phyloP scores from a whole-genome alignment of 192 early-diverging fungal species.

The Jimgerdemannia lactiflua region DNA sequence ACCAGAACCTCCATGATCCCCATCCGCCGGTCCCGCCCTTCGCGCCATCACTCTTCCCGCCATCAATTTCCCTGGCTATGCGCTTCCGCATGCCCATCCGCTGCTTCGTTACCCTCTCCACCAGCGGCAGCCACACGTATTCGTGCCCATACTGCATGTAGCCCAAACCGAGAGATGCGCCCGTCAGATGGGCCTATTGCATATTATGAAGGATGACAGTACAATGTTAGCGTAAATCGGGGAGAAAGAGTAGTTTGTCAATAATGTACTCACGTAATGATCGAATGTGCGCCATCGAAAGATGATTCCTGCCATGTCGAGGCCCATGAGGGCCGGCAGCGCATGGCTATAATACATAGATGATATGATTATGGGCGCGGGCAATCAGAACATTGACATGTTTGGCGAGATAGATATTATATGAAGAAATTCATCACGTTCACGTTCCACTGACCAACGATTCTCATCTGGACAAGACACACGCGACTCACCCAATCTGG shows the following conservation, averaged over 20 bases:
- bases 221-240: neutral
- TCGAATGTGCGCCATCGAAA: conserved; percentile 72
- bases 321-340: conserved; percentile 63
- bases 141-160: conserved; percentile 54
- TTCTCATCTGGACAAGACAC: neutral
- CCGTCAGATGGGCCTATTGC: conserved; percentile 61
- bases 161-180: conserved; percentile 55
- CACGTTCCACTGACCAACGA: too few relatives aligned
- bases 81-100: too few relatives aligned
- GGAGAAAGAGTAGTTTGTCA: neutral
- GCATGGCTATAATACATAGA: conserved; percentile 43
- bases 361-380: neutral
- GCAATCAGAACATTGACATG: too few relatives aligned
- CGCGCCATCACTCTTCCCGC: too few relatives aligned
- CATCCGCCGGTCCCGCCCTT: too few relatives aligned
- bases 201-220: neutral
- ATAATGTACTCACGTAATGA: conserved; percentile 61
- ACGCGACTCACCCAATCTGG: conserved; percentile 21
- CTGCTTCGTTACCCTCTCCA: neutral
- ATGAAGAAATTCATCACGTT: neutral
- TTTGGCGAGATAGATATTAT: conserved; percentile 28
- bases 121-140: conserved; percentile 39
- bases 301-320: conserved; percentile 74
- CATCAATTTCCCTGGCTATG: too few relatives aligned
- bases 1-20: too few relatives aligned